Percentiles rank a stretch among this genome's conserved stretches.
These are phyloP conservation scores for Ilyonectria destructans DNA, from an alignment of 2,329 filamentous ascomycete species.

Conservation along the genomic window DNA sequence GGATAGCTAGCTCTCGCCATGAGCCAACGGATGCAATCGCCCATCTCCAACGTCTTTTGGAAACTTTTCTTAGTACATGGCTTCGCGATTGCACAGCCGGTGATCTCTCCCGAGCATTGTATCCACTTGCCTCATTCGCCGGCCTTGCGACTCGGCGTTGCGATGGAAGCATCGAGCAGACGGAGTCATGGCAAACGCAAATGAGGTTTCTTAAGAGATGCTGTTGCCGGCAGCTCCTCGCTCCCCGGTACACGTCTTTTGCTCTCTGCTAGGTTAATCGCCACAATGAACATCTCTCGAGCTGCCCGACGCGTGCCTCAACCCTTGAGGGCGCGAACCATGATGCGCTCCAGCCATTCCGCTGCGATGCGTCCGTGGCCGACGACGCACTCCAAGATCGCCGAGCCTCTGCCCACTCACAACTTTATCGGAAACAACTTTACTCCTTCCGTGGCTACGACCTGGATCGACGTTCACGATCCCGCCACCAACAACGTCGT, in stretches of 20 bases:
- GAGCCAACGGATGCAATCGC: neutral
- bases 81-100: neutral
- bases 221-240: neutral
- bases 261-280: neutral
- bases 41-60: neutral
- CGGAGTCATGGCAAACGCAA: constrained; percentile 8
- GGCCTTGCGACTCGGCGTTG: neutral
- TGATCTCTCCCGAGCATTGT: neutral
- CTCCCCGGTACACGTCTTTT: neutral
- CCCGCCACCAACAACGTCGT: constrained; percentile 87
- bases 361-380: constrained; percentile 31
- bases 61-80: neutral
- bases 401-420: constrained; percentile 75
- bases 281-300: constrained; percentile 26
- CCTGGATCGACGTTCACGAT: constrained; percentile 83
- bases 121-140: constrained; percentile 23
- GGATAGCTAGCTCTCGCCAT: neutral
- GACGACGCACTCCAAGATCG: constrained; percentile 56
- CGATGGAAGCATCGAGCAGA: neutral
- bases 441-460: constrained; percentile 72
- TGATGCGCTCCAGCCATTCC: constrained; percentile 30
- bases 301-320: constrained; percentile 24
- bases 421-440: constrained; percentile 86
- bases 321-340: constrained; percentile 27
- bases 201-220: constrained; percentile 19